phyloP scores from a whole-genome alignment of 805 yeast genomes.

The Metschnikowia dekortorum region DNA sequence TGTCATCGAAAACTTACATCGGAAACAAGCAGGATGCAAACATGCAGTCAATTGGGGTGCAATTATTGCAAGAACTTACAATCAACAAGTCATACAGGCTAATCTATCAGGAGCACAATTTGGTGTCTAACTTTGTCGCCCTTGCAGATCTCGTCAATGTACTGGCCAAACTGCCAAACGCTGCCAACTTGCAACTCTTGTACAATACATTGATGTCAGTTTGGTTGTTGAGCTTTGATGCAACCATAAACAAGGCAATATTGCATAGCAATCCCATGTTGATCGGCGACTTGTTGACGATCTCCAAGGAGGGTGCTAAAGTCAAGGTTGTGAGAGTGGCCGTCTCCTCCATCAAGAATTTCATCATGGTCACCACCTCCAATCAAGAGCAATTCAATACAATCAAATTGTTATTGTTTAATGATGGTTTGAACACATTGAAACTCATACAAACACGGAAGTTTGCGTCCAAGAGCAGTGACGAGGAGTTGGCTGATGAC shows the following conservation, averaged over 20 bases:
- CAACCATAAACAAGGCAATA: constrained; percentile 43
- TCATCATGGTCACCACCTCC: constrained; percentile 36
- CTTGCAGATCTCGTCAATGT: constrained; percentile 26
- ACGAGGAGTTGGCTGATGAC: constrained; percentile 81
- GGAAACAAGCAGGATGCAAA: constrained; percentile 36
- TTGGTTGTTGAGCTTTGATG: constrained; percentile 82
- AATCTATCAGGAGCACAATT: constrained; percentile 38
- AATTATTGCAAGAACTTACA: constrained; percentile 59
- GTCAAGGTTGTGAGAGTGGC: constrained; percentile 86
- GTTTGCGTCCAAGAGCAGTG: constrained; percentile 65
- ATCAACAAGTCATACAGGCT: constrained; percentile 50
- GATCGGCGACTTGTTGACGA: constrained; percentile 47
- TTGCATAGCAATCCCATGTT: constrained; percentile 51
- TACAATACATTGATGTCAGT: constrained; percentile 72
- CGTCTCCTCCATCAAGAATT: constrained; percentile 66
- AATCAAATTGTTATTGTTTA: constrained; percentile 66
- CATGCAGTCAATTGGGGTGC: constrained; percentile 56
- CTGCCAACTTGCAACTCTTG: constrained; percentile 69
- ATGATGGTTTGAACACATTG: constrained; percentile 67
- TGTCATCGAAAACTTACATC: constrained; percentile 27
- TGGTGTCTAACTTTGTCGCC: constrained; percentile 31
- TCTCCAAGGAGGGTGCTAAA: constrained; percentile 80
- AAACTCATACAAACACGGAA: constrained; percentile 76
- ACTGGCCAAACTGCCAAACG: constrained; percentile 33
- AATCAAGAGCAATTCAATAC: constrained; percentile 39